These are phyloP conservation scores for Saccharomyces hybrid DNA, from an alignment of 1,139 yeast species.

Conservation along the genomic window DNA sequence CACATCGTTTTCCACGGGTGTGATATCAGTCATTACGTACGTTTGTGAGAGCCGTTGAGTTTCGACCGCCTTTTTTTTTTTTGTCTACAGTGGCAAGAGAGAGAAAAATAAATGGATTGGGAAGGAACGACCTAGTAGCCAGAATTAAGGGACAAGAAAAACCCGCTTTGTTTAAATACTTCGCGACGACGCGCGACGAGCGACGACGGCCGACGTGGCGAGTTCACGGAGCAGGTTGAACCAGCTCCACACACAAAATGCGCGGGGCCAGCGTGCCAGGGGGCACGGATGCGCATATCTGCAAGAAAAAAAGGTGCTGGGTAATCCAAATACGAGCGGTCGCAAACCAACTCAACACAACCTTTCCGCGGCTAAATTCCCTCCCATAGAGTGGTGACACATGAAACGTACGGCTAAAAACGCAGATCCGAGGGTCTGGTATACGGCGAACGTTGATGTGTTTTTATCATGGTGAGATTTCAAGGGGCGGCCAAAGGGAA, in stretches of 20 bases:
- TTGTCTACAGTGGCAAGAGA: neutral
- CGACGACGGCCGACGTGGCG: neutral
- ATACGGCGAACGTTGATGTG: neutral
- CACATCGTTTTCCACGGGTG: slow-evolving; percentile 1
- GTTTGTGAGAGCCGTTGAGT: neutral
- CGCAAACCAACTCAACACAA: neutral
- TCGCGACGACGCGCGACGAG: slow-evolving; percentile 1
- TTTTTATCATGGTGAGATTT: neutral
- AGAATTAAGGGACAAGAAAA: neutral
- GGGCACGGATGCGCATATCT: neutral
- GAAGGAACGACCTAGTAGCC: neutral
- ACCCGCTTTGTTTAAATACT: slow-evolving; percentile 1
- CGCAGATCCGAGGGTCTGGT: neutral
- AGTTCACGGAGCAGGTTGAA: neutral
- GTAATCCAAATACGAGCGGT: neutral
- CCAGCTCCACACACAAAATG: neutral
- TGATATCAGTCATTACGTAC: neutral
- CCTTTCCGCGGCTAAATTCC: neutral
- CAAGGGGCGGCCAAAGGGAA: neutral
- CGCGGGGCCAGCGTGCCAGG: neutral
- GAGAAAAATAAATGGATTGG: neutral
- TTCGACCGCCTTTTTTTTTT: neutral
- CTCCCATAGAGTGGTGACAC: neutral
- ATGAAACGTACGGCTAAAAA: neutral
- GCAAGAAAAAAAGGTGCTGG: neutral